A percentile compares a stretch with the other conserved stretches of the same genome.
phyloP scores from a whole-genome alignment of 257 asterid species.

The Solanum boliviense region DNA sequence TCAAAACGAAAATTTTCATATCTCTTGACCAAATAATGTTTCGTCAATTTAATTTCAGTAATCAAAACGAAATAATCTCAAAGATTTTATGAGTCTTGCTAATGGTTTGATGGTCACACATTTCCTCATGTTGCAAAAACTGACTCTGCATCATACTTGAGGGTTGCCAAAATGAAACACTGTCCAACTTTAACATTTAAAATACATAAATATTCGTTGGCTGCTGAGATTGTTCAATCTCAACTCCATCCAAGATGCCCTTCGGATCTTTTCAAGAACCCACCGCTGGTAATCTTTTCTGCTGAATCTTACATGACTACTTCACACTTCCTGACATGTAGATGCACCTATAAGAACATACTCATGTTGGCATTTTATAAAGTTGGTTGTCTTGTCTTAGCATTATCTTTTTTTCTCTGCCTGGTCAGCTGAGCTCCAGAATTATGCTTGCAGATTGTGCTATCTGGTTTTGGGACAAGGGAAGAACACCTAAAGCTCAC shows the following conservation, averaged over 20 bases:
- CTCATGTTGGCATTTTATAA: neutral
- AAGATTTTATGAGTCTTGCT: conserved; percentile 70
- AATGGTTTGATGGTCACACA: conserved; percentile 94
- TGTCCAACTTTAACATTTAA: conserved; percentile 83
- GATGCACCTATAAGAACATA: neutral
- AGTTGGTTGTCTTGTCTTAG: neutral
- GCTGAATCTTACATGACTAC: neutral
- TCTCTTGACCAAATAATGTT: too few relatives aligned
- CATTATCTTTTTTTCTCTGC: neutral
- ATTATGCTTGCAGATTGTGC: conserved; percentile 55
- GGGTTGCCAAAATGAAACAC: conserved; percentile 38
- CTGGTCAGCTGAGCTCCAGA: conserved; percentile 1
- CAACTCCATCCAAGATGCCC: conserved; percentile 74
- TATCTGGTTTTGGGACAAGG: conserved; percentile 91
- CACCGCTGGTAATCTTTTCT: conserved; percentile 61
- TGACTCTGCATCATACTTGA: conserved; percentile 55
- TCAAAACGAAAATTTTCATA: conserved; percentile 37
- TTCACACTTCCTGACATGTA: neutral
- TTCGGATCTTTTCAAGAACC: conserved; percentile 54
- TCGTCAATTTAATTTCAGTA: conserved; percentile 8
- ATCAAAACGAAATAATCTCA: conserved; percentile 68
- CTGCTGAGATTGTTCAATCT: conserved; percentile 63
- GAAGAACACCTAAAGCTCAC: conserved; percentile 86
- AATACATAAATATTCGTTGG: conserved; percentile 62
- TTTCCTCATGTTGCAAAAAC: conserved; percentile 71